A percentile compares a stretch with the other conserved stretches of the same genome.
Evolutionary conservation across 2,329 filamentous ascomycete genomes (phyloP).

Genomic region (Sporothrix protearum): DNA sequence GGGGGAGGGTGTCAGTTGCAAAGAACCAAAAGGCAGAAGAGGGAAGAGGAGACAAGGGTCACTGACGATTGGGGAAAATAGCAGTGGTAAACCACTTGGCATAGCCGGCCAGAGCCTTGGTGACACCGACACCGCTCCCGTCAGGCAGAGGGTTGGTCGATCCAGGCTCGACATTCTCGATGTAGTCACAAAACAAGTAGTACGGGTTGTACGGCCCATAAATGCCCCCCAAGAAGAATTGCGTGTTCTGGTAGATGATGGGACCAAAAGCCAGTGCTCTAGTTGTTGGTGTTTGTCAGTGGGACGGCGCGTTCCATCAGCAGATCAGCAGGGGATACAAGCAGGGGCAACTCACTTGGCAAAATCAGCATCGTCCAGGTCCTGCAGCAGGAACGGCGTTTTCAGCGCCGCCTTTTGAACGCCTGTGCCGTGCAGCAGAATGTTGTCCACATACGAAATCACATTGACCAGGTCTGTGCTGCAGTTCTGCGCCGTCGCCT

Average conservation of each 20-base stretch:
- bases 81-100: conserved; percentile 46
- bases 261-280: conserved; percentile 53
- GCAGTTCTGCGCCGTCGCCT: conserved; percentile 55
- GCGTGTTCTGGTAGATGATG: conserved; percentile 51
- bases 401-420: conserved; percentile 46
- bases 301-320: too few species aligned
- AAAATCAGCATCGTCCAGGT: conserved; percentile 46
- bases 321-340: too few species aligned
- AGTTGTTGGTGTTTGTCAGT: conserved; percentile 26
- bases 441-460: conserved; percentile 50
- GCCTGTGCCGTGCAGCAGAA: conserved; percentile 39
- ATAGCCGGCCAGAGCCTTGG: conserved; percentile 51
- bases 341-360: conserved; percentile 30
- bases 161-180: conserved; percentile 45
- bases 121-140: conserved; percentile 48
- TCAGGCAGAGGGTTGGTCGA: conserved; percentile 40
- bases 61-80: conserved; percentile 39
- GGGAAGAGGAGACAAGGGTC: neutral
- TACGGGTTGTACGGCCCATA: conserved; percentile 40
- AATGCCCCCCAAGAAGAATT: conserved; percentile 38
- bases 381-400: conserved; percentile 46
- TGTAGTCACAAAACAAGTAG: conserved; percentile 48
- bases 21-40: neutral
- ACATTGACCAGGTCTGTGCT: conserved; percentile 48
- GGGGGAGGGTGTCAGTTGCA: neutral